Conservation (phyloP, 179 eudicot genomes). For the Beta lomatogona region DNA sequence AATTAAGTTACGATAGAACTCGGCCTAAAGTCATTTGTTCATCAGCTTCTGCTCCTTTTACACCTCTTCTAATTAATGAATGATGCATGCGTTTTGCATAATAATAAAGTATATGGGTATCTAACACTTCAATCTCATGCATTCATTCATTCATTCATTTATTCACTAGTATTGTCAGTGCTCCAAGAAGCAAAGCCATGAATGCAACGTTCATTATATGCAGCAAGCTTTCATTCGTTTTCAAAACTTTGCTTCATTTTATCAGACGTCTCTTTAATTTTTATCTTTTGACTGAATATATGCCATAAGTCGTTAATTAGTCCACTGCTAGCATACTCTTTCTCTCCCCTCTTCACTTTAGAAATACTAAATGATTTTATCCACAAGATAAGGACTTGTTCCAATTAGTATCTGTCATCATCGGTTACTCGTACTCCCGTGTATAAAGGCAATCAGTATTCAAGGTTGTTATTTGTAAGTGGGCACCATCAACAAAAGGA, state of each 20-base stretch:
- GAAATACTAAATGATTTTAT: neutral
- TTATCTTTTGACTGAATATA: slow-evolving; percentile 27
- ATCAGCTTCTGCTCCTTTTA: too few relatives aligned
- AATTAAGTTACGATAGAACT: too few relatives aligned
- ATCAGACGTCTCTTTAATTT: slow-evolving; percentile 13
- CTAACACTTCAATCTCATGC: slow-evolving; percentile 18
- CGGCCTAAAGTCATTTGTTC: too few relatives aligned
- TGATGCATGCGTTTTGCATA: too few relatives aligned
- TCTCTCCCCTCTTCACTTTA: neutral
- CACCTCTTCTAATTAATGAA: too few relatives aligned
- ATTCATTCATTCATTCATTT: slow-evolving; percentile 36
- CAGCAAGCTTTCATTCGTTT: slow-evolving; percentile 19
- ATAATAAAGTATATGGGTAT: neutral
- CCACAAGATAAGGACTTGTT: slow-evolving; percentile 26
- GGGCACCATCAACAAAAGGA: slow-evolving; percentile 7
- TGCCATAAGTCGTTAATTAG: slow-evolving; percentile 22
- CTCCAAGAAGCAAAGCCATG: slow-evolving; percentile 35
- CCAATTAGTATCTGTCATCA: slow-evolving; percentile 21
- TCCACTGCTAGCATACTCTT: neutral
- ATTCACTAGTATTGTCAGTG: slow-evolving; percentile 41
- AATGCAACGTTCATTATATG: slow-evolving; percentile 42
- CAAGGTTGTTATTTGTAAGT: slow-evolving; percentile 12
- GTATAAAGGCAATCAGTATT: slow-evolving; percentile 21
- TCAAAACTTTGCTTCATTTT: neutral
- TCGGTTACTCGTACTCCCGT: slow-evolving; percentile 16